These are phyloP conservation scores for Tulasnella sp. DNA, from an alignment of 768 basidiomycete species.

Conservation along the genomic window DNA sequence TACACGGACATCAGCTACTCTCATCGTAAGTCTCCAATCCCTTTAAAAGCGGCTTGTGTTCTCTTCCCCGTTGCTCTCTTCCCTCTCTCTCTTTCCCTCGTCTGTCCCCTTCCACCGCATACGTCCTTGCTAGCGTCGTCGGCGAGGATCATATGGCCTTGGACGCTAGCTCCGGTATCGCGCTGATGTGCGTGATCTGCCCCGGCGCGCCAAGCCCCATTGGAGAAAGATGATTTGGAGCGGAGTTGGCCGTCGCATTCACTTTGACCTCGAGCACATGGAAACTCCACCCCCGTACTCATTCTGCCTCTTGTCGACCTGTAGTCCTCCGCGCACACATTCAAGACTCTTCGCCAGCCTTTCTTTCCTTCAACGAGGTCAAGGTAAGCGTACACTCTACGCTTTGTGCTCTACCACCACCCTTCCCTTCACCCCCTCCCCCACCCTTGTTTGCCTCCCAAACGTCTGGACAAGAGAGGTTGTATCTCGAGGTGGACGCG, in stretches of 20 bases:
- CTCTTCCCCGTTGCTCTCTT: background rate
- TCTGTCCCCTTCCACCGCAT: background rate
- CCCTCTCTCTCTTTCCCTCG: background rate
- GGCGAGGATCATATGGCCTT: background rate
- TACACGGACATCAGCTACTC: background rate
- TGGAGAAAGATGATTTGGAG: background rate
- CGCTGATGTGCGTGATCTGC: background rate
- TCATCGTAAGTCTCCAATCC: background rate
- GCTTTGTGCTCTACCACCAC: background rate
- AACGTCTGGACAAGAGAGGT: constrained; percentile 8
- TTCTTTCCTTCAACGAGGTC: background rate
- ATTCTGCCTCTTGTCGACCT: background rate
- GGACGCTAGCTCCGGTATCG: background rate
- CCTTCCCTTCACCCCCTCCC: background rate
- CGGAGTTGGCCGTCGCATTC: background rate
- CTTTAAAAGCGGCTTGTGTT: background rate
- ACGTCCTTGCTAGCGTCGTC: background rate
- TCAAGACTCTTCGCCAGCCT: background rate
- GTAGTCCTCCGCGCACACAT: background rate
- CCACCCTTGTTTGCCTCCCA: background rate
- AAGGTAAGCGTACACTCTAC: background rate
- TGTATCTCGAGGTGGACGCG: constrained; percentile 13
- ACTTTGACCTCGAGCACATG: background rate
- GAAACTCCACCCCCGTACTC: background rate
- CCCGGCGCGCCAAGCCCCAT: background rate